These are phyloP conservation scores for Hansenula lynferdii DNA, from an alignment of 1,139 yeast species.

Conservation along the genomic window DNA sequence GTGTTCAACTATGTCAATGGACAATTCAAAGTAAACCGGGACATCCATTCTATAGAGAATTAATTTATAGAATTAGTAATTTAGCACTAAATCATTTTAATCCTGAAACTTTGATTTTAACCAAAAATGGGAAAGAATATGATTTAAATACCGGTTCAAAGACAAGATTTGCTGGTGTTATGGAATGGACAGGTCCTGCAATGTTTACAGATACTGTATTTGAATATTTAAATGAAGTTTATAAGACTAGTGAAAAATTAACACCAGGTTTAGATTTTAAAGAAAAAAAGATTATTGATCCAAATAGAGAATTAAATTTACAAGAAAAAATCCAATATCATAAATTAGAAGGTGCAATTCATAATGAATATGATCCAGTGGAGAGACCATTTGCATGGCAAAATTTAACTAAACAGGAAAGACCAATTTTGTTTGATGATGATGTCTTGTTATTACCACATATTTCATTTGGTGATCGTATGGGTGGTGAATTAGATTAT, in stretches of 20 bases:
- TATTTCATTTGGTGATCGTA: constrained; percentile 68
- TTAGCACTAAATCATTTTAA: constrained; percentile 45
- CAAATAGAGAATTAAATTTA: constrained; percentile 9
- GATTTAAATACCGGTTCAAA: constrained; percentile 36
- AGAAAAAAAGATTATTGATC: constrained; percentile 29
- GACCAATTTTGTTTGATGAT: constrained; percentile 49
- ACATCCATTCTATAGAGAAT: constrained; percentile 78
- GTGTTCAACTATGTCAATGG: constrained; percentile 75
- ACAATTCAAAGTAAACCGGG: constrained; percentile 76
- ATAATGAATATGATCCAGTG: constrained; percentile 4
- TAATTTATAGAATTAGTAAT: constrained; percentile 73
- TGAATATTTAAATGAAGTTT: constrained; percentile 58
- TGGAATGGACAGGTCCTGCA: constrained; percentile 98
- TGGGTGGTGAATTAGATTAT: constrained; percentile 62
- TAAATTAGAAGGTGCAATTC: background rate
- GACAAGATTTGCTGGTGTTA: constrained; percentile 63
- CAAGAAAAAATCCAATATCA: constrained; percentile 4
- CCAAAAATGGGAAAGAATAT: constrained; percentile 20
- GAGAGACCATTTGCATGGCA: constrained; percentile 35
- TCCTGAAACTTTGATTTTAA: constrained; percentile 21
- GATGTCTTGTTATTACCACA: constrained; percentile 65
- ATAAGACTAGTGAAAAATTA: constrained; percentile 32
- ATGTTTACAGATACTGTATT: constrained; percentile 84
- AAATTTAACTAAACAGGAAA: constrained; percentile 51
- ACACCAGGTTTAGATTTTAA: constrained; percentile 17